Evolutionary conservation across 768 basidiomycete genomes (phyloP).

Genomic region (Cubamyces lactineus): DNA sequence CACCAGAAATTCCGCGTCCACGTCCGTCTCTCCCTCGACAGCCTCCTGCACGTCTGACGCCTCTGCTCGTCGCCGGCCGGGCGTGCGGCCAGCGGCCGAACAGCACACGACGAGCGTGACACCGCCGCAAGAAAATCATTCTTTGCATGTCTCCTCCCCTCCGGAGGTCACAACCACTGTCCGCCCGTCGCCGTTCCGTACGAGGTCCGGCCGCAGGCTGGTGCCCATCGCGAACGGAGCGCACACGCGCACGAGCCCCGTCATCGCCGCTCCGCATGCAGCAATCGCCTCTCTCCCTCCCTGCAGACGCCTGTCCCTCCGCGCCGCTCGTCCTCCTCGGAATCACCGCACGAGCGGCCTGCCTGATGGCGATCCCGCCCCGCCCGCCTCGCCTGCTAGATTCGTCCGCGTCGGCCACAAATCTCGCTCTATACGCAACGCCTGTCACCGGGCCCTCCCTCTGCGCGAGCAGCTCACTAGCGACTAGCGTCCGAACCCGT

Average conservation of each 20-base stretch:
- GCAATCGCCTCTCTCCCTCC: slow-evolving; percentile 10
- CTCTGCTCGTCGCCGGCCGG: not conserved
- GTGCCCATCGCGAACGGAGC: slow-evolving; percentile 21
- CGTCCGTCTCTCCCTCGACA: slow-evolving; percentile 9
- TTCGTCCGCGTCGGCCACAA: slow-evolving; percentile 9
- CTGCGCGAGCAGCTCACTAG: no score
- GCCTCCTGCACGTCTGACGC: slow-evolving; percentile 1
- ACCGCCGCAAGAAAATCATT: not conserved
- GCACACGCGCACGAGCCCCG: slow-evolving; percentile 9
- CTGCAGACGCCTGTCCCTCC: slow-evolving; percentile 4
- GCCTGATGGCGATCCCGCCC: slow-evolving; percentile 23
- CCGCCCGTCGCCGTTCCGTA: not conserved
- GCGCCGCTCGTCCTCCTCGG: slow-evolving; percentile 18
- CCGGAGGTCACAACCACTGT: not conserved
- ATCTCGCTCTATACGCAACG: not conserved
- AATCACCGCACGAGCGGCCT: slow-evolving; percentile 14
- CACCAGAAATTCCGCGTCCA: slow-evolving; percentile 8
- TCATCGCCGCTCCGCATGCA: slow-evolving; percentile 14
- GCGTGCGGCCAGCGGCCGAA: not conserved
- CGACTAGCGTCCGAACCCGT: not conserved
- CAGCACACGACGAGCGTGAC: not conserved
- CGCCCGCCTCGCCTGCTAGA: slow-evolving; percentile 2
- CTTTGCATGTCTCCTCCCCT: not conserved
- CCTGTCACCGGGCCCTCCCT: not conserved
- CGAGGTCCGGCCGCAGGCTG: slow-evolving; percentile 6